Percentiles rank a stretch among this genome's conserved stretches.
phyloP scores from a whole-genome alignment of 345 rosid species.

The Cardamine occulta region DNA sequence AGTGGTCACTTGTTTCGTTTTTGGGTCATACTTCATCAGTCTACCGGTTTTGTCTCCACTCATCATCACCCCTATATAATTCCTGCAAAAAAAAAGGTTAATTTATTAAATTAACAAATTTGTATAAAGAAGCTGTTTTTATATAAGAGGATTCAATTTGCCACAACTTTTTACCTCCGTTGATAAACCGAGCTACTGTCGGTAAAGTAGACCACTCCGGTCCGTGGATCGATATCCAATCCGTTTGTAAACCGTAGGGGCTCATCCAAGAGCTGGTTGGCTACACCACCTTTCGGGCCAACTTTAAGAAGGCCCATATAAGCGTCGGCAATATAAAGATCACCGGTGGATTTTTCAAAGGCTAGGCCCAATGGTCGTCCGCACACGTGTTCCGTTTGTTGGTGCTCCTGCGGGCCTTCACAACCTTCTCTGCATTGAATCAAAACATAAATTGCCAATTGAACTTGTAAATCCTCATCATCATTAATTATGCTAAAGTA shows the following conservation, averaged over 20 bases:
- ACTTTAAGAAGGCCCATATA: slow-evolving; percentile 80
- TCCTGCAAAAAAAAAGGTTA: slow-evolving; percentile 46
- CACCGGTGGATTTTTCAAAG: slow-evolving; percentile 56
- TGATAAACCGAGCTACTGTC: slow-evolving; percentile 68
- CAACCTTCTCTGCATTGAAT: slow-evolving; percentile 47
- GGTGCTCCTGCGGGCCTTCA: slow-evolving; percentile 46
- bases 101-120: no score
- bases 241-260: slow-evolving; percentile 59
- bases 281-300: slow-evolving; percentile 74
- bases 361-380: slow-evolving; percentile 83
- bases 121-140: not conserved
- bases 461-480: not conserved
- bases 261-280: slow-evolving; percentile 52
- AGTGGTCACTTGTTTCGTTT: slow-evolving; percentile 47
- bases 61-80: slow-evolving; percentile 47
- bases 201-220: slow-evolving; percentile 69
- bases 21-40: slow-evolving; percentile 64
- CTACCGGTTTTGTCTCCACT: slow-evolving; percentile 69
- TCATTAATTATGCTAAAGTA: not conserved
- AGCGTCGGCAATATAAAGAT: slow-evolving; percentile 79
- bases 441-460: slow-evolving; percentile 1
- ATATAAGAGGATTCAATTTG: not conserved
- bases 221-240: slow-evolving; percentile 59
- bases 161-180: slow-evolving; percentile 53
- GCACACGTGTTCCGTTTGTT: slow-evolving; percentile 66